Evolutionary conservation across 345 rosid species (phyloP).

Genomic region (Trapa bicornis): DNA sequence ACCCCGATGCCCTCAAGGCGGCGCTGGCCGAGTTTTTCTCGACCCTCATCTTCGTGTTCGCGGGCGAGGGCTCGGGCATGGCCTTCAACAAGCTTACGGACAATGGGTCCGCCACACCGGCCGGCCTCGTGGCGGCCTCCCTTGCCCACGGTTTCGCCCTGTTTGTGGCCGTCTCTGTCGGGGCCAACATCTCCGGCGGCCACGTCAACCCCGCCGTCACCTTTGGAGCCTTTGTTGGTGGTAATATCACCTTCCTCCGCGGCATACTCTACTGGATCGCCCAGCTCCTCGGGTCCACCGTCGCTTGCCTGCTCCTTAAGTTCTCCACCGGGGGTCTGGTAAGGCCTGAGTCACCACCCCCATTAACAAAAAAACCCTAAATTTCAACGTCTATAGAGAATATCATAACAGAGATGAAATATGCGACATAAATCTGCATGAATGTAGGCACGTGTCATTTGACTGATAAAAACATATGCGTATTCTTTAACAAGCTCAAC

Average conservation of each 20-base stretch:
- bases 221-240: conserved; percentile 6
- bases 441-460: not conserved
- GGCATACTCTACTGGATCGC: conserved; percentile 10
- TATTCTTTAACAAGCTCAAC: not conserved
- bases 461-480: not conserved
- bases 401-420: too few species aligned
- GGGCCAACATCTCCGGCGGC: conserved; percentile 8
- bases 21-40: conserved; percentile 9
- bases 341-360: not conserved
- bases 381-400: not conserved
- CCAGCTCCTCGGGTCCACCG: conserved; percentile 12
- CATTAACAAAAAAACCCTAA: not conserved
- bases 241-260: conserved; percentile 8
- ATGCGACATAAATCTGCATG: not conserved
- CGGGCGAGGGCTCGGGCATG: conserved; percentile 7
- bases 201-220: conserved; percentile 10
- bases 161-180: conserved; percentile 6
- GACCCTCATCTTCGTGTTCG: conserved; percentile 8
- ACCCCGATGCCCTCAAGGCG: conserved; percentile 9
- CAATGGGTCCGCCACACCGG: conserved; percentile 5
- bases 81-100: conserved; percentile 9
- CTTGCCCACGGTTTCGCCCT: conserved; percentile 8
- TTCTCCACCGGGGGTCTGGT: conserved; percentile 9
- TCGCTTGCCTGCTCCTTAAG: conserved; percentile 9
- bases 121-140: conserved; percentile 7